Base-by-base conservation (phyloP, 768 basidiomycete species). In the Leccinum imitatum region DNA sequence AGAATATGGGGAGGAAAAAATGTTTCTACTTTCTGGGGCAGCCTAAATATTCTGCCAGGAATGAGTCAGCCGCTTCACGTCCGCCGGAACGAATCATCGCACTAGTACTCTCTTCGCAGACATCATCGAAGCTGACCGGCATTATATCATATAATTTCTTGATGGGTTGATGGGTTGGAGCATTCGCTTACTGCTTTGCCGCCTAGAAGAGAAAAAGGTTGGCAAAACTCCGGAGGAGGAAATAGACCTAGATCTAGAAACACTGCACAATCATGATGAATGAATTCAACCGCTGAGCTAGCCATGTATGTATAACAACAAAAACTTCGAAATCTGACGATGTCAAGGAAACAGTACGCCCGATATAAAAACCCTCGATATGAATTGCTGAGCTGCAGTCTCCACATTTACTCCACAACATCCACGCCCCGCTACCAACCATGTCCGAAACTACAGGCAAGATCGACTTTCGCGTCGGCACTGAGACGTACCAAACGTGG, bases 401-500 rank as follows among this genome's bases (percentile, higher is more conserved):
- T 35, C 35, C 35, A 14, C 35, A 35, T 14, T 35, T 4, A 6
- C 35, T 35, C 35, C 13, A 35, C 4, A 35, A 35, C 35, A 35
- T 35, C 35, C 35, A 13, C 31, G 31, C 31, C 31, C 31, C 31
- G 35, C 35, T 14, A 13, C 13, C 13, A 13, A 9, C 11, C 3
- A 71, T 71, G 70, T 17, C 59, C 37, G 72, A 64, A 54, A 65
- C 15, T 25, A 71, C 67, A 0, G 71, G 69, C 0, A 67, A 61
- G 21, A 47, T 69, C 5, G 60, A 65, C 31, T 71, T 71, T 53
- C 51, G 27, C n/a, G 54, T 59, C 17, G 65, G 62, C 21, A 27
- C 10, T 8, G 55, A 72, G 56, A 64, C 66, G 1, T 78, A 74
- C 69, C 64, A 77, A 63, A 82, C 81, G 14, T 80, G 76, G 75